Base-by-base conservation (phyloP, 108 stramenopile genomes). In the Skeletonema menzelii region DNA sequence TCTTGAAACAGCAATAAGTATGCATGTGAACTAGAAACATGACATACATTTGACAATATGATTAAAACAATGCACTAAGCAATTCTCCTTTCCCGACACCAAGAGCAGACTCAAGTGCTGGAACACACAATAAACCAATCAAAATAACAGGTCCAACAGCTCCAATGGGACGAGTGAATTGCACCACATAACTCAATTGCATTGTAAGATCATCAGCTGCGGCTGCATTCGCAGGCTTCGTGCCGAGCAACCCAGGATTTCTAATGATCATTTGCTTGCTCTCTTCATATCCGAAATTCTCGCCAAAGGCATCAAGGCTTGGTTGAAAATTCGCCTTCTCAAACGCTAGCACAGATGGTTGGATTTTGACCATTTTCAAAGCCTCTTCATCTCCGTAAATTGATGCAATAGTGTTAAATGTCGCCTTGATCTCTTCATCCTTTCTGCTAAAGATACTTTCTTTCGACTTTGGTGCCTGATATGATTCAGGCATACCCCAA, bases 331-430 rank as follows among this genome's bases (percentile, higher is more conserved):
- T 67, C 0, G 63, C 75, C 8, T 60, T 59, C 53, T 93, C 80
- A 70, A 93, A 94, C 10, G 91, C 89, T 37, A 96, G 67, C 59
- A 84, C 70, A 31, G 79, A 61, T 0, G 95, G 93, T 57, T 88
- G 69, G 28, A 80, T 77, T 73, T 89, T 88, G 56, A 91, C 90
- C 92, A 96, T 96, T 44, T 85, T 69, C 57, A 94, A 37, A 4
- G 95, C 92, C 19, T 83, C 76, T 8, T 93, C 92, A 11, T 88
- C 91, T 53, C 95, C 95, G 67, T 96, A 96, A 5, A 96, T 42
- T 15, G 68, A 77, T 40, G 89, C 92, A 59, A 96, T 69, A 38
- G 80, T 69, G 40, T 76, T 73, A 69, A 94, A 96, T 19, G 81
- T 73, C 2, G 76, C 31, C 22, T 40, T 32, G 14, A 79, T 55